These are phyloP conservation scores for Moesziomyces sp. DNA, from an alignment of 1,284 basidiomycete species.

Conservation along the genomic window DNA sequence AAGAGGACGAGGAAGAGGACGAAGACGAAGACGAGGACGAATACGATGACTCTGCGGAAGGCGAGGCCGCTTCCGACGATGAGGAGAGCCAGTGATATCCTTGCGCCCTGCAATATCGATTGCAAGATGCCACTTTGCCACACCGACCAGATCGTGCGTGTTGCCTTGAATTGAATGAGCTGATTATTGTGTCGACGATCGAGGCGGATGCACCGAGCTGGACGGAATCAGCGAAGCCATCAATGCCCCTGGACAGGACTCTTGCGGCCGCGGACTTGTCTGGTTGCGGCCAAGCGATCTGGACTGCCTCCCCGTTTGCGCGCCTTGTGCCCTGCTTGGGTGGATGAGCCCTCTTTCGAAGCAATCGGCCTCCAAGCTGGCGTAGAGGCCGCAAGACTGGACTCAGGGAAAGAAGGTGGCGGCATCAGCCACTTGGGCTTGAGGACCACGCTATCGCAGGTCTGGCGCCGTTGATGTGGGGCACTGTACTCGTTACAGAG, in stretches of 20 bases:
- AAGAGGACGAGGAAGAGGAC: conserved; percentile 24
- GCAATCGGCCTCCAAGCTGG: neutral
- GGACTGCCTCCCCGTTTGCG: neutral
- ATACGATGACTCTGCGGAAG: conserved; percentile 19
- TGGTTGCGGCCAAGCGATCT: too few species aligned
- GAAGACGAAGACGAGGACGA: conserved; percentile 26
- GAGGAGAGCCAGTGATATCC: conserved; percentile 7
- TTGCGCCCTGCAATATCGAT: too few species aligned
- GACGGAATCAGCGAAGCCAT: too few species aligned
- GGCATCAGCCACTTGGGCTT: conserved; percentile 13
- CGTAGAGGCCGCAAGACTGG: neutral
- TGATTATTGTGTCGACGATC: too few species aligned
- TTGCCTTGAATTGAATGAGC: too few species aligned
- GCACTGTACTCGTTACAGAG: neutral
- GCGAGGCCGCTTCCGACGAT: conserved; percentile 12
- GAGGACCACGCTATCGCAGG: too few species aligned
- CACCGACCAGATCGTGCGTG: too few species aligned
- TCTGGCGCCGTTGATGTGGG: too few species aligned
- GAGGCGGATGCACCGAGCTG: too few species aligned
- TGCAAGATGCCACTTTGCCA: too few species aligned
- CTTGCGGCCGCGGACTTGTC: neutral
- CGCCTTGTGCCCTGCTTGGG: neutral
- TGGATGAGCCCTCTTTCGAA: too few species aligned
- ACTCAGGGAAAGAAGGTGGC: conserved; percentile 8
- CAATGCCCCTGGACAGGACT: too few species aligned